Evolutionary conservation across 345 rosid species (phyloP), one percentile per base, ranked within the genome.

Genomic region (Anacardium occidentale): DNA sequence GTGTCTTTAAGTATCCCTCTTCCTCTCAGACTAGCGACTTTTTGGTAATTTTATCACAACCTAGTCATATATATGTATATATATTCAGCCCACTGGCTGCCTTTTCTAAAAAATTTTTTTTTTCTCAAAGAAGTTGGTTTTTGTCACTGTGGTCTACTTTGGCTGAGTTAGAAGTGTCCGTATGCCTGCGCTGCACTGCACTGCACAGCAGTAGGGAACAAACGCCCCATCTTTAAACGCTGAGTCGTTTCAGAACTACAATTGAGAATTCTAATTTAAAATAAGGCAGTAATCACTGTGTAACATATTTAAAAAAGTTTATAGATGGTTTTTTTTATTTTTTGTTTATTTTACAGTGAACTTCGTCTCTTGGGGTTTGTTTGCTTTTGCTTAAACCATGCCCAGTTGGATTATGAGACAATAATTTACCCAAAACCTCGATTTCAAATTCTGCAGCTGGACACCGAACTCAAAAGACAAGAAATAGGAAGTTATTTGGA

Each of bases 371-470:
- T 34, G 22, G 66, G 71, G 62, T 37, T 67, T 70, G 81, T 72
- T 78, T 78, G 76, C 81, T 80, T 82, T 81, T 73, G 83, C 80
- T 74, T 60, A 72, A 74, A 72, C 82, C 81, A 73, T 66, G 72
- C 84, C 85, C 83, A 83, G 80, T 75, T 82, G 40, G 90, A 90
- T 89, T 92, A 89, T 89, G 94, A 90, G 91, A 80, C 85, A 89
- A 90, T 93, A 81, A 90, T 90, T 79, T 75, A 62, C 68, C 76
- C 82, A 79, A 72, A 81, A 70, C 75, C 79, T 79, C 77, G 71
- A 78, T 45, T 76, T 77, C 67, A 84, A 77, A 74, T 80, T 83
- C 80, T 80, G 75, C n/a, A 65, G 51, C 26, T 48, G 53, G 71
- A 70, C 76, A 77, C 75, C 82, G 70, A 64, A 66, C 71, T 18